phyloP scores from a whole-genome alignment of 2,329 filamentous ascomycete genomes.

The Xylaria sp. region DNA sequence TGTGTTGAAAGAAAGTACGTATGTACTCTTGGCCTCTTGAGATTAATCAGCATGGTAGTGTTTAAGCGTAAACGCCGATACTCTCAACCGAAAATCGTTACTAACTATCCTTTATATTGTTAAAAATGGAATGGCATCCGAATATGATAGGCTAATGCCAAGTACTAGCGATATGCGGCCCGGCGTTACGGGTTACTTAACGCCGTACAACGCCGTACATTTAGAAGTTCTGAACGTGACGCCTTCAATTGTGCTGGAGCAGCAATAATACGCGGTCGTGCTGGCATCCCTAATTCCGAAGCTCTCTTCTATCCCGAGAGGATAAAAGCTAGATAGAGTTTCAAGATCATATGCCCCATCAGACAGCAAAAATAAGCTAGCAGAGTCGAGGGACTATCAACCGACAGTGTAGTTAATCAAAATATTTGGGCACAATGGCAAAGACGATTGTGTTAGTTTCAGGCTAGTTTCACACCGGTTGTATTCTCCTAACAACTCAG shows the following conservation, averaged over 20 bases:
- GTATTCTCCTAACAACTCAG: background rate
- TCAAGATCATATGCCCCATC: background rate
- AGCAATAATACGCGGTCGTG: background rate
- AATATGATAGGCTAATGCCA: background rate
- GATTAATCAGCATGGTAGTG: too few relatives aligned
- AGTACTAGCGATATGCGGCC: background rate
- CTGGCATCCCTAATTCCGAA: too few relatives aligned
- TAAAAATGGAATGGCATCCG: too few relatives aligned
- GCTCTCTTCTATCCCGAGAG: background rate
- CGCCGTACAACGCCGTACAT: background rate
- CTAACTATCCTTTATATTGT: too few relatives aligned
- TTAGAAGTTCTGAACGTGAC: background rate
- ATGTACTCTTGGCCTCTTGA: too few relatives aligned
- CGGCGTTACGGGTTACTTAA: constrained; percentile 12
- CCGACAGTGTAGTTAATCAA: background rate
- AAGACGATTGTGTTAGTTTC: constrained; percentile 32
- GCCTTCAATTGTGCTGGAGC: background rate
- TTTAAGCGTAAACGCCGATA: too few relatives aligned
- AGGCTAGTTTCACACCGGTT: constrained; percentile 6
- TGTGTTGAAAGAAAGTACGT: too few relatives aligned
- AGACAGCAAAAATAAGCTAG: too few relatives aligned
- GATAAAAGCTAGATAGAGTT: background rate
- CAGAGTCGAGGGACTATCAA: too few relatives aligned
- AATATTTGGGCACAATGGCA: constrained; percentile 5
- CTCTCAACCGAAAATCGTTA: too few relatives aligned